Evolutionary conservation across 2,329 filamentous ascomycete genomes (phyloP).

Genomic region (Dactylonectria estremocensis): DNA sequence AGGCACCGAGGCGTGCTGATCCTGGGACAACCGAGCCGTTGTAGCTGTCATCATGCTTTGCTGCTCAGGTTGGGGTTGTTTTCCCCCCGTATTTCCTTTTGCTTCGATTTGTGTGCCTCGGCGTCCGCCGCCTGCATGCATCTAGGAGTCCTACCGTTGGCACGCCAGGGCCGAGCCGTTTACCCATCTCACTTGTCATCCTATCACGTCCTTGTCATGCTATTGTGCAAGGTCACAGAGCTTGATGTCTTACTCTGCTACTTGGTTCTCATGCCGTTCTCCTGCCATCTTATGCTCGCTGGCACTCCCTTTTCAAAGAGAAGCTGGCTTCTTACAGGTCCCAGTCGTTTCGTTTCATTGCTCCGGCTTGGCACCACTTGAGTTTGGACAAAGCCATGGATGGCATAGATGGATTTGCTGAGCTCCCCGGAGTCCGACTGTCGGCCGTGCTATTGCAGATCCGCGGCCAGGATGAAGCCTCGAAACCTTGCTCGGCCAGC

Average conservation of each 20-base stretch:
- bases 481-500: constrained; percentile 39
- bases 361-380: constrained; percentile 34
- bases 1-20: constrained; percentile 16
- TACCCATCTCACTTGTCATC: constrained; percentile 8
- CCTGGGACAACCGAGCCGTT: constrained; percentile 1
- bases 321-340: neutral
- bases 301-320: neutral
- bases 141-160: neutral
- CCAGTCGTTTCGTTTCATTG: neutral
- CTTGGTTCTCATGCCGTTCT: neutral
- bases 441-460: constrained; percentile 43
- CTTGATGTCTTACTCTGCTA: constrained; percentile 15
- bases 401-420: constrained; percentile 42
- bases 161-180: neutral
- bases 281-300: constrained; percentile 22
- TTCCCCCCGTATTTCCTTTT: constrained; percentile 28
- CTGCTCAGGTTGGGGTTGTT: constrained; percentile 2
- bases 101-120: constrained; percentile 18
- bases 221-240: constrained; percentile 16
- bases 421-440: constrained; percentile 36
- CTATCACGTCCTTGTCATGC: constrained; percentile 15
- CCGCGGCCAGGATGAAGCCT: constrained; percentile 37
- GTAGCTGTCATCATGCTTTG: constrained; percentile 11
- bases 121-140: constrained; percentile 9
- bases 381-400: constrained; percentile 34